Evolutionary conservation across 2,329 filamentous ascomycete species (phyloP).

Genomic region (Helicocarpus griseus): DNA sequence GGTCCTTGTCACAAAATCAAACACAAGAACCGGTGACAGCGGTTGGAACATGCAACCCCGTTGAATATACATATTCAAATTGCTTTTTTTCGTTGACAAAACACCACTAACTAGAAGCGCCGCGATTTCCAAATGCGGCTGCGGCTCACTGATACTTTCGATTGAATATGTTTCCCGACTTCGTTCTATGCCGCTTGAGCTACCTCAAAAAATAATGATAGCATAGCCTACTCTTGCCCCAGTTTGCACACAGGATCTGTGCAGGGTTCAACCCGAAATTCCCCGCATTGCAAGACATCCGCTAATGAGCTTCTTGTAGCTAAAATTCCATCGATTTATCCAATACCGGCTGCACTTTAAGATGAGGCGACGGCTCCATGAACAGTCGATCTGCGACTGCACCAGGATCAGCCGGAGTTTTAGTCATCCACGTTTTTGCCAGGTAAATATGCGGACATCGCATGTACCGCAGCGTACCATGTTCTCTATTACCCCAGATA

Average conservation of each 20-base stretch:
- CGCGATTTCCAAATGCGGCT: too few relatives aligned
- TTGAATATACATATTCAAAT: background rate
- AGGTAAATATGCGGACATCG: too few relatives aligned
- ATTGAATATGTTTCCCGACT: too few relatives aligned
- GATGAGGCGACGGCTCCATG: background rate
- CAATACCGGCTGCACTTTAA: background rate
- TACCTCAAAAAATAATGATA: too few relatives aligned
- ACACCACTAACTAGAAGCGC: background rate
- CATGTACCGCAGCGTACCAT: background rate
- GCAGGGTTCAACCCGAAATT: background rate
- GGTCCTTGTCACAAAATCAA: too few relatives aligned
- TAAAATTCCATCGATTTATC: background rate
- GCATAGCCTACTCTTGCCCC: background rate
- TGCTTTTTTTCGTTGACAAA: background rate
- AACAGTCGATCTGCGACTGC: too few relatives aligned
- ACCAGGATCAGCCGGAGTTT: too few relatives aligned
- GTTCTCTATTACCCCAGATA: background rate
- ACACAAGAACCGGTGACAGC: too few relatives aligned
- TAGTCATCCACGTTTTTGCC: too few relatives aligned
- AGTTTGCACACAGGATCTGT: background rate
- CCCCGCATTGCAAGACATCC: background rate
- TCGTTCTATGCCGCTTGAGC: too few relatives aligned
- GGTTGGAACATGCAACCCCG: too few relatives aligned
- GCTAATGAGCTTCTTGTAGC: background rate
- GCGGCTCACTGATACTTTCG: too few relatives aligned